Percentiles rank a stretch among this genome's conserved stretches.
Evolutionary conservation across 495 filamentous ascomycete genomes (phyloP).

Genomic region (Annulohypoxylon maeteangense): DNA sequence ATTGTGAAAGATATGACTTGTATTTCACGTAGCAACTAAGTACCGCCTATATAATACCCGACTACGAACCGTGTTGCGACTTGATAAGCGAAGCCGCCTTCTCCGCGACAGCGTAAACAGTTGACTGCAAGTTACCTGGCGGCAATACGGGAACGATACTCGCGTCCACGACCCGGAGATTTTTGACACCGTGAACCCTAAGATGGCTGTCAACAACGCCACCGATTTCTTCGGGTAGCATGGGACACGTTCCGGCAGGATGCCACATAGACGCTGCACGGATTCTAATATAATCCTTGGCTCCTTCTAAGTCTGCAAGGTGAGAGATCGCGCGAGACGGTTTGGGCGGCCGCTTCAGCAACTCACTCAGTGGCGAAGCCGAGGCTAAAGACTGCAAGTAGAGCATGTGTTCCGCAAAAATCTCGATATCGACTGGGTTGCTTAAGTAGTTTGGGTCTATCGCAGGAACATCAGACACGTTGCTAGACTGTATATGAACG

Average conservation of each 20-base stretch:
- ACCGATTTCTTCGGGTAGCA: conserved; percentile 49
- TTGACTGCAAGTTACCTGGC: conserved; percentile 58
- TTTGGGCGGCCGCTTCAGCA: not conserved
- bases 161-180: conserved; percentile 64
- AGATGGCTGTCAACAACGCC: conserved; percentile 55
- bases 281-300: not conserved
- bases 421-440: conserved; percentile 62
- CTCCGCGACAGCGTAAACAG: conserved; percentile 66
- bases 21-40: no score
- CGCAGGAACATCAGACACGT: conserved; percentile 48
- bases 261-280: not conserved
- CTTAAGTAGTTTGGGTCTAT: conserved; percentile 67
- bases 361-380: not conserved
- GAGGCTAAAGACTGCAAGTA: conserved; percentile 1
- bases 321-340: not conserved
- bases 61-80: not conserved
- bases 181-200: conserved; percentile 58
- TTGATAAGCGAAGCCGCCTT: conserved; percentile 65
- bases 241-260: conserved; percentile 18
- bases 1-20: no score
- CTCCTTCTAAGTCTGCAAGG: not conserved
- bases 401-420: conserved; percentile 50
- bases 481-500: conserved; percentile 62
- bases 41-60: no score
- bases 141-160: conserved; percentile 62